Conservation (phyloP, 106 monocot genomes). For the Dendrobium officinale region DNA sequence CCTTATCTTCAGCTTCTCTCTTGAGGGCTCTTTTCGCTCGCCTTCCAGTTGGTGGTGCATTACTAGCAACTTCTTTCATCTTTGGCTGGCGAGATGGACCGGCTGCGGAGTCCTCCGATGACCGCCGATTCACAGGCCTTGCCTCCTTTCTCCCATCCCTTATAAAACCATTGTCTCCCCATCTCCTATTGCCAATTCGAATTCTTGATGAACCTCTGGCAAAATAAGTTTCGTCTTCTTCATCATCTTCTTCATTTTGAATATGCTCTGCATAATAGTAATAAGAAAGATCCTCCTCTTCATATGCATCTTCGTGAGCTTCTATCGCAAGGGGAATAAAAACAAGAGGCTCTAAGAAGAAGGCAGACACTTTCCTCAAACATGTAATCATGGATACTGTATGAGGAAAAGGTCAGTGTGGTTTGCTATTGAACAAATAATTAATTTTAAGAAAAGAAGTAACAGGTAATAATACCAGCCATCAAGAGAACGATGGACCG, state of each 20-base stretch:
- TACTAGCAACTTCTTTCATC: conserved; percentile 29
- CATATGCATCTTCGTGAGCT: conserved; percentile 22
- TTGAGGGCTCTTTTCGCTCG: conserved; percentile 63
- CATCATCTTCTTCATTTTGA: conserved; percentile 34
- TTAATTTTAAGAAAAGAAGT: background rate
- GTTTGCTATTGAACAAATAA: background rate
- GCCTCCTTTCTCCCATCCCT: conserved; percentile 81
- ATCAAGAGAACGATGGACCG: conserved; percentile 74
- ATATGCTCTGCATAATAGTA: conserved; percentile 29
- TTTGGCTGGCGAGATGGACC: conserved; percentile 35
- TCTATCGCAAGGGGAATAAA: conserved; percentile 58
- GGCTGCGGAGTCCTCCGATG: conserved; percentile 15
- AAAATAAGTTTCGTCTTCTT: conserved; percentile 44
- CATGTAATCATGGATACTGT: conserved; percentile 87
- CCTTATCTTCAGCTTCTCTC: conserved; percentile 66
- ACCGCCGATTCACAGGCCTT: conserved; percentile 37
- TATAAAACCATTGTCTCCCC: conserved; percentile 84
- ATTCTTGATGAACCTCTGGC: conserved; percentile 29
- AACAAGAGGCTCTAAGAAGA: conserved; percentile 78
- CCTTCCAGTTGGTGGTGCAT: conserved; percentile 26
- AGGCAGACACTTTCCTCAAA: conserved; percentile 95
- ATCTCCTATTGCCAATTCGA: conserved; percentile 83
- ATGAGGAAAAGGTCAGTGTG: conserved; percentile 5
- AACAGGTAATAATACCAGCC: conserved; percentile 46
- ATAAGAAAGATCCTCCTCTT: conserved; percentile 33